A percentile compares a stretch with the other conserved stretches of the same genome.
These are phyloP conservation scores for Obba rivulosa DNA, from an alignment of 768 basidiomycete species.

Conservation along the genomic window DNA sequence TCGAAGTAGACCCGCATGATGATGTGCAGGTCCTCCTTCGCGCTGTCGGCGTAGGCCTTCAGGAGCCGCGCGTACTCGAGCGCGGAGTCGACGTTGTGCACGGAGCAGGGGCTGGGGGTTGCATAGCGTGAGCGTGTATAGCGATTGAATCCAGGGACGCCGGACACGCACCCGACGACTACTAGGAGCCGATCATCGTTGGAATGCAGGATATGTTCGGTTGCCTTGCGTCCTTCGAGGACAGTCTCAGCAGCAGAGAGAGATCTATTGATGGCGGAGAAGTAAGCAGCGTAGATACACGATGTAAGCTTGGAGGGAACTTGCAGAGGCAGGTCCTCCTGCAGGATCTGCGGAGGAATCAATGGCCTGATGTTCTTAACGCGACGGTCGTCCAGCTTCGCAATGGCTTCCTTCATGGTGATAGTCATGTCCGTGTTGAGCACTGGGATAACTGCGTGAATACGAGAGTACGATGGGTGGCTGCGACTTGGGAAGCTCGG, in stretches of 20 bases:
- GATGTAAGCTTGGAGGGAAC: conserved; percentile 17
- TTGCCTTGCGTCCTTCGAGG: conserved; percentile 72
- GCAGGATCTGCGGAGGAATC: conserved; percentile 91
- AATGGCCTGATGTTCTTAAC: conserved; percentile 85
- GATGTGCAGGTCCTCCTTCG: conserved; percentile 85
- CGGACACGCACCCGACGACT: conserved; percentile 67
- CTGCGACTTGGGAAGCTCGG: conserved; percentile 1
- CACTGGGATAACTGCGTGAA: conserved; percentile 28
- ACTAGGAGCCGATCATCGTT: conserved; percentile 92
- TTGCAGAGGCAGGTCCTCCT: conserved; percentile 88
- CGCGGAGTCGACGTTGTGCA: conserved; percentile 84
- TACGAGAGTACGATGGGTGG: conserved; percentile 3
- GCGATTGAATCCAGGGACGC: neutral
- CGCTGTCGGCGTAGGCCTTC: conserved; percentile 70
- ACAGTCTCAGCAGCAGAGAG: conserved; percentile 83
- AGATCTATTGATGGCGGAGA: conserved; percentile 41
- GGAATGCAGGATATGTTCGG: conserved; percentile 76
- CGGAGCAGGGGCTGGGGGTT: conserved; percentile 76
- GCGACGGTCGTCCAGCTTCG: conserved; percentile 79
- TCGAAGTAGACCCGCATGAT: conserved; percentile 99
- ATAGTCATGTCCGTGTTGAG: conserved; percentile 57
- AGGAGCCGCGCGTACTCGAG: conserved; percentile 82
- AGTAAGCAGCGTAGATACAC: neutral
- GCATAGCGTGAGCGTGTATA: neutral
- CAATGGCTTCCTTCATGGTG: conserved; percentile 73